Evolutionary conservation across 805 yeast genomes (phyloP).

Genomic region (Metschnikowia arizonensis): DNA sequence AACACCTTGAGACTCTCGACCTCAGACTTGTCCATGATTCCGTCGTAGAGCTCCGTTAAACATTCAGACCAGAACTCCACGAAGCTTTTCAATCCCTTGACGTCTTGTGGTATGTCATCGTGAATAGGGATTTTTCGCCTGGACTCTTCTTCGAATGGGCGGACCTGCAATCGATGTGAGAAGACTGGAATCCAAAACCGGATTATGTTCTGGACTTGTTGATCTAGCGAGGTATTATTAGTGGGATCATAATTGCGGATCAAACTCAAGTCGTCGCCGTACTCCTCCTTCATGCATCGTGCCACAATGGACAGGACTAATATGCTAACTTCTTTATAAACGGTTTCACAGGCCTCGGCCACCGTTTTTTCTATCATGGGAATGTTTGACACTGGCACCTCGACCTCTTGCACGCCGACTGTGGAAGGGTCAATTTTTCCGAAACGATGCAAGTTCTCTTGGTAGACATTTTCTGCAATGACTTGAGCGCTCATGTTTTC

Average conservation of each 20-base stretch:
- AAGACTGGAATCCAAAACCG: constrained; percentile 49
- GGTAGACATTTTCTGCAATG: constrained; percentile 38
- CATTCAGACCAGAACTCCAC: constrained; percentile 50
- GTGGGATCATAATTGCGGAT: constrained; percentile 44
- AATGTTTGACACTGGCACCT: constrained; percentile 7
- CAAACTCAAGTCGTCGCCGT: constrained; percentile 53
- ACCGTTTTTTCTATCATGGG: not conserved
- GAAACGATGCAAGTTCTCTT: constrained; percentile 30
- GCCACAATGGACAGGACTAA: constrained; percentile 47
- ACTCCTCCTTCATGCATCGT: constrained; percentile 48
- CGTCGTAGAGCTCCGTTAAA: constrained; percentile 23
- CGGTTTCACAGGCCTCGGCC: constrained; percentile 16
- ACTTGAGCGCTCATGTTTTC: constrained; percentile 41
- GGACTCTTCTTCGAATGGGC: constrained; percentile 18
- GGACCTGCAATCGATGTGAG: constrained; percentile 39
- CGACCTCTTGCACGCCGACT: constrained; percentile 6
- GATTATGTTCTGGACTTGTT: constrained; percentile 40
- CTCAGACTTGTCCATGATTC: constrained; percentile 6
- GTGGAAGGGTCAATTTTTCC: constrained; percentile 18
- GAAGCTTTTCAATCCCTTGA: constrained; percentile 33
- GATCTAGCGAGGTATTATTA: constrained; percentile 32
- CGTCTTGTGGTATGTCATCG: constrained; percentile 16
- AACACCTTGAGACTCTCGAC: constrained; percentile 21
- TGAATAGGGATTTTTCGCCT: constrained; percentile 8
- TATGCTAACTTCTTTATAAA: constrained; percentile 41